Percentiles rank a stretch among this genome's conserved stretches.
phyloP scores from a whole-genome alignment of 169 alveolate species.

The Theileria sp. region DNA sequence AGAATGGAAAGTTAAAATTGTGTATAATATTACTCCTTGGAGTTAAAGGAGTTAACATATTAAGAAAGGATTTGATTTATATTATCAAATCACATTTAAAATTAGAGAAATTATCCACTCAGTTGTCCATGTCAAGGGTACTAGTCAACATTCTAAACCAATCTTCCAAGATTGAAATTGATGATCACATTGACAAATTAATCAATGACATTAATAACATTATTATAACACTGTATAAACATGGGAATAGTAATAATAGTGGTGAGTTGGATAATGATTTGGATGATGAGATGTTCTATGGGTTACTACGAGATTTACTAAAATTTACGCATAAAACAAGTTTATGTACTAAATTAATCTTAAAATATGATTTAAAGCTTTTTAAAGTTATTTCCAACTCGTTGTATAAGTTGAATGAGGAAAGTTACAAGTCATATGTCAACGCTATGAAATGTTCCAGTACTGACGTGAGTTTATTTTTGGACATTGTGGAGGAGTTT shows the following conservation, averaged over 20 bases:
- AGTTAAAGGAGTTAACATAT: background rate
- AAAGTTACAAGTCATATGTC: background rate
- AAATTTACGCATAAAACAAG: background rate
- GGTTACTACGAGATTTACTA: background rate
- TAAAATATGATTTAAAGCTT: background rate
- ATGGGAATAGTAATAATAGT: background rate
- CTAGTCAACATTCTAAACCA: background rate
- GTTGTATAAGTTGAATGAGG: background rate
- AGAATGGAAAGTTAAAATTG: slow-evolving; percentile 8
- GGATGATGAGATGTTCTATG: too few species aligned
- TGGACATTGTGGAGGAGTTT: background rate
- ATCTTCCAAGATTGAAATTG: background rate
- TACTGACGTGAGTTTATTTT: background rate
- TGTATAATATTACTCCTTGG: background rate
- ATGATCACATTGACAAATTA: background rate
- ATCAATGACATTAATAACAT: too few species aligned
- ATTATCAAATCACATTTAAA: background rate
- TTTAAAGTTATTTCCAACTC: background rate
- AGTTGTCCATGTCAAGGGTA: background rate
- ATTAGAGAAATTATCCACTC: background rate
- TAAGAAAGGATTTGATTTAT: background rate
- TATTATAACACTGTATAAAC: too few species aligned
- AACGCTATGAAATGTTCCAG: background rate
- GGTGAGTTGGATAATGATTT: too few species aligned
- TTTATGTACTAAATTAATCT: background rate